Evolutionary conservation across 1,284 basidiomycete species (phyloP), one percentile per base, ranked within the genome.

Genomic region (Ganoderma lucidum): DNA sequence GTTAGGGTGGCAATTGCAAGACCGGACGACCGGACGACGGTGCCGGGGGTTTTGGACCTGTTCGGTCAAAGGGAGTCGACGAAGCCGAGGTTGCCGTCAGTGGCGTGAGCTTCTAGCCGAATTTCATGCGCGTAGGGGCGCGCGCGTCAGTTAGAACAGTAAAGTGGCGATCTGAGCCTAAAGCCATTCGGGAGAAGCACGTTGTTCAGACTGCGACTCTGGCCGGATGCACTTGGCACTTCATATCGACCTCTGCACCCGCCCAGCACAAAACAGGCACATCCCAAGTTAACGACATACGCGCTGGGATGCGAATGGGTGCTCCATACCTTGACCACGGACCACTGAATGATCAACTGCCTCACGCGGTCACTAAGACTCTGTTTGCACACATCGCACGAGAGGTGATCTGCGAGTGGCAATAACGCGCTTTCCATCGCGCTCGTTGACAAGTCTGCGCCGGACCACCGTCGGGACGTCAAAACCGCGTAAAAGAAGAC

Each of bases 301-400:
- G 12, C 12, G 12, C 12, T 42, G 2, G 10, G 5, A 32, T 14
- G 30, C 48, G 45, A 44, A 39, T 28, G 39, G 6, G 39, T 42
- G 23, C 15, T 19, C 65, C 74, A 30, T 37, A 92, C 92, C 83
- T 92, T 94, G 59, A 94, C 90, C 45, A 89, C 83, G 9, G 93
- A 90, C 93, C 93, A 94, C 75, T 93, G 91, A 28, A 90, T 80
- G 56, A 93, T 81, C 55, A 94, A 83, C 68, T 86, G 86, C 78
- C 88, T 90, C 64, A 94, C 87, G 39, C 93, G 87, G 53, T 91
- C 89, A 64, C 84, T 81, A 28, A 94, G 83, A 2, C 86, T 81
- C 64, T 81, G 76, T 72, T 86, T 87, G 78, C 93, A 94, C 37
- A 88, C 82, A 32, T 89, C 72, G 66, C 81, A 83, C 3, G 74